These are phyloP conservation scores for Laguncularia racemosa DNA, from an alignment of 345 rosid genomes.

Conservation along the genomic window DNA sequence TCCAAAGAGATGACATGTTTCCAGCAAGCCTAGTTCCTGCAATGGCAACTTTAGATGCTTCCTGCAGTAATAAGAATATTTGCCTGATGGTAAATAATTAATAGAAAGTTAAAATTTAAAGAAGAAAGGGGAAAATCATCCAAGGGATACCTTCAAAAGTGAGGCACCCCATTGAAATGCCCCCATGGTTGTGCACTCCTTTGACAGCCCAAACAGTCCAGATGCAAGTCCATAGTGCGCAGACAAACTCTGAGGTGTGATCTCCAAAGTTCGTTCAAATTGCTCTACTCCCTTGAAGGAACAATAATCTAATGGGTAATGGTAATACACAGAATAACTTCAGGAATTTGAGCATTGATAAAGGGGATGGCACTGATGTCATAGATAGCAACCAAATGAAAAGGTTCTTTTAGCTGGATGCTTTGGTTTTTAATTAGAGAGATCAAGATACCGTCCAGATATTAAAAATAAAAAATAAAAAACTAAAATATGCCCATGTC, in stretches of 20 bases:
- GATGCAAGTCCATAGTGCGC: slow-evolving; percentile 82
- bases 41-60: slow-evolving; percentile 54
- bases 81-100: not conserved
- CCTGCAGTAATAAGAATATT: slow-evolving; percentile 35
- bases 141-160: slow-evolving; percentile 58
- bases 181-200: slow-evolving; percentile 73
- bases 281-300: slow-evolving; percentile 65
- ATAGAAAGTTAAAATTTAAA: not conserved
- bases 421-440: too few relatives aligned
- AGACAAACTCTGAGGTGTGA: slow-evolving; percentile 64
- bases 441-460: too few relatives aligned
- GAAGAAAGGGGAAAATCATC: slow-evolving; percentile 5
- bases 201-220: slow-evolving; percentile 76
- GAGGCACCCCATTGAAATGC: slow-evolving; percentile 88
- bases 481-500: too few relatives aligned
- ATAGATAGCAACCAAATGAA: too few relatives aligned
- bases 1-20: slow-evolving; percentile 73
- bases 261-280: slow-evolving; percentile 65
- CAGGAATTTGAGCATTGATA: not conserved
- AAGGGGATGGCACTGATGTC: not conserved
- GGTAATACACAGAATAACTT: slow-evolving; percentile 5
- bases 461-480: too few relatives aligned
- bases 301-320: slow-evolving; percentile 17
- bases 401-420: too few relatives aligned
- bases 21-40: slow-evolving; percentile 42